Percentiles rank a stretch among this genome's conserved stretches.
Conservation (phyloP, 2,329 filamentous ascomycete genomes). For the Aspergillus tanneri region DNA sequence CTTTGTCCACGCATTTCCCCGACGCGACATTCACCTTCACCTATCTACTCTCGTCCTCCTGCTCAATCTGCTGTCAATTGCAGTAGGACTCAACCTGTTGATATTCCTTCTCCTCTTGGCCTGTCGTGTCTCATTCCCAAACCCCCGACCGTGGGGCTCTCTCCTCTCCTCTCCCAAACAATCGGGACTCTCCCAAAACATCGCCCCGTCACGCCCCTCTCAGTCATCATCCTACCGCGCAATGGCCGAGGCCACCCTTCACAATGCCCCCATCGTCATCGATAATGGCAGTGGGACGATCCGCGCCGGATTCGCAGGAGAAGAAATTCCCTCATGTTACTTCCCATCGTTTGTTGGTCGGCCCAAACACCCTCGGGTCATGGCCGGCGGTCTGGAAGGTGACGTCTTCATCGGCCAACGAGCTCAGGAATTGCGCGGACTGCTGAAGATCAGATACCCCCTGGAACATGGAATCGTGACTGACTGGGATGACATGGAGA, state of each 20-base stretch:
- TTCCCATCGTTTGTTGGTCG: constrained; percentile 97
- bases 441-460: constrained; percentile 94
- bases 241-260: constrained; percentile 69
- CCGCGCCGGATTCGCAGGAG: constrained; percentile 91
- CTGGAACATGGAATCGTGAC: constrained; percentile 97
- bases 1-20: constrained; percentile 2
- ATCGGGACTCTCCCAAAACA: constrained; percentile 21
- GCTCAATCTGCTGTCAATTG: not conserved
- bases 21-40: not conserved
- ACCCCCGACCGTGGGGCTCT: constrained; percentile 33
- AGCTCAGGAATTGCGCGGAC: constrained; percentile 83
- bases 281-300: constrained; percentile 99
- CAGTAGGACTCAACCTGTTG: constrained; percentile 1
- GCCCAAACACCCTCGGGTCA: constrained; percentile 89
- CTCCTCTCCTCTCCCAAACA: constrained; percentile 22
- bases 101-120: constrained; percentile 8
- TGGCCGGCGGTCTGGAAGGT: constrained; percentile 94
- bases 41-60: not conserved
- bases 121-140: constrained; percentile 8
- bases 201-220: constrained; percentile 15
- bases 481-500: constrained; percentile 99
- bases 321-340: constrained; percentile 92
- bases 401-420: constrained; percentile 95
- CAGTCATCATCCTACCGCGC: constrained; percentile 21
- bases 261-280: constrained; percentile 97